These are phyloP conservation scores for Proteromonas lacertae DNA, from an alignment of 352 stramenopile genomes.

Conservation along the genomic window DNA sequence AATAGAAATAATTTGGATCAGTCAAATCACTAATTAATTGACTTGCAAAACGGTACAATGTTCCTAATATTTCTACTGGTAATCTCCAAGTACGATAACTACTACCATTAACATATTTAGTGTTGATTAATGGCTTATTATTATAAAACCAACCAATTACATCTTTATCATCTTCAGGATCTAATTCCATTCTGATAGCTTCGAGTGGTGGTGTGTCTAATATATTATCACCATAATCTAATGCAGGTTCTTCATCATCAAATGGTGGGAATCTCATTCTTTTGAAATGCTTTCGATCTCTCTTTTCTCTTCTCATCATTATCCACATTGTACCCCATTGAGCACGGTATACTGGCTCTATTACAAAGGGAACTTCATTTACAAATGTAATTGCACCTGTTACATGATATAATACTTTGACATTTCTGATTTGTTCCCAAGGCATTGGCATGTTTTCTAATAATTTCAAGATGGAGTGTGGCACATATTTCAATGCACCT, in stretches of 20 bases:
- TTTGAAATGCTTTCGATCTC: constrained; percentile 94
- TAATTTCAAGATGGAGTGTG: constrained; percentile 94
- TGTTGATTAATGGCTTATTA: constrained; percentile 29
- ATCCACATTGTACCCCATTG: constrained; percentile 99
- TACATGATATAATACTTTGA: constrained; percentile 95
- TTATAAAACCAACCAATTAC: constrained; percentile 96
- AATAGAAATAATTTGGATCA: constrained; percentile 71
- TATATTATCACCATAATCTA: constrained; percentile 81
- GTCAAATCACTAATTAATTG: constrained; percentile 80
- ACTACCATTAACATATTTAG: constrained; percentile 57
- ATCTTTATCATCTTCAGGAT: constrained; percentile 58
- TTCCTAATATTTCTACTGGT: constrained; percentile 81
- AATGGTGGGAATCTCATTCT: constrained; percentile 98
- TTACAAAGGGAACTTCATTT: constrained; percentile 91
- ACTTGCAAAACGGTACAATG: constrained; percentile 72
- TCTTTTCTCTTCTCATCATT: constrained; percentile 97
- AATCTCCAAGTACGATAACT: constrained; percentile 87
- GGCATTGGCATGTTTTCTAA: constrained; percentile 99
- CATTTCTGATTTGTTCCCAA: constrained; percentile 93
- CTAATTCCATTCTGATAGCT: constrained; percentile 75
- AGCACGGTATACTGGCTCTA: constrained; percentile 95
- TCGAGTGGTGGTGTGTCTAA: constrained; percentile 83
- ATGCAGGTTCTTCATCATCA: constrained; percentile 85
- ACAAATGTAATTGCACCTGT: constrained; percentile 98
- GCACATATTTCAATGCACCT: constrained; percentile 96